phyloP scores from a whole-genome alignment of 2,329 filamentous ascomycete species.

The Cytospora piceae region DNA sequence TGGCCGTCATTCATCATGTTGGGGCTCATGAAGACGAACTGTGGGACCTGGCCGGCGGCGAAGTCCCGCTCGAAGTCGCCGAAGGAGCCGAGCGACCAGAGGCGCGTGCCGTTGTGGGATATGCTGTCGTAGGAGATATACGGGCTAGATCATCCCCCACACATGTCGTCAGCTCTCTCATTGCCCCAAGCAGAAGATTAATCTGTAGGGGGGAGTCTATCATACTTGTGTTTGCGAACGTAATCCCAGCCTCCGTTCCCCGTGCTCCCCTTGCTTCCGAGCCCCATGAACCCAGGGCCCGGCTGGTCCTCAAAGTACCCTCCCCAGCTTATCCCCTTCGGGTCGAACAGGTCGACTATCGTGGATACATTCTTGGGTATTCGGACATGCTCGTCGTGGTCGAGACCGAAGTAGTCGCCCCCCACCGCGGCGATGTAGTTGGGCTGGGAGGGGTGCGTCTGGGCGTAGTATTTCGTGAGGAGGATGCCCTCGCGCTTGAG shows the following conservation, averaged over 20 bases:
- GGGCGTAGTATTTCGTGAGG: slow-evolving; percentile 58
- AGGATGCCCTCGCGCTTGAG: slow-evolving; percentile 49
- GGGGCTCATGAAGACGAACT: slow-evolving; percentile 67
- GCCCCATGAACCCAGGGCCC: slow-evolving; percentile 51
- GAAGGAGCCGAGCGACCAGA: slow-evolving; percentile 66
- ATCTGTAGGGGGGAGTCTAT: neutral
- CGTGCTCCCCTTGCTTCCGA: slow-evolving; percentile 42
- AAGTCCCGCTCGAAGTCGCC: slow-evolving; percentile 64
- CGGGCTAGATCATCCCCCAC: slow-evolving; percentile 38
- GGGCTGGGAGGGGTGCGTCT: slow-evolving; percentile 75
- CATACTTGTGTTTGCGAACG: slow-evolving; percentile 48
- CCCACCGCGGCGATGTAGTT: slow-evolving; percentile 73
- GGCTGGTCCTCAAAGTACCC: slow-evolving; percentile 52
- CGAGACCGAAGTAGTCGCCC: slow-evolving; percentile 65
- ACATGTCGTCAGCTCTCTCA: neutral
- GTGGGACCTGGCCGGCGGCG: slow-evolving; percentile 58
- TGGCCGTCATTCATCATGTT: slow-evolving; percentile 71
- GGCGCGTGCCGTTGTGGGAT: slow-evolving; percentile 47
- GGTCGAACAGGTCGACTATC: slow-evolving; percentile 50
- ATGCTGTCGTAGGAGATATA: slow-evolving; percentile 49
- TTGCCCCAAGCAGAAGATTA: neutral
- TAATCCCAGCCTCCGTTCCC: slow-evolving; percentile 43
- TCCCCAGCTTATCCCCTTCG: slow-evolving; percentile 45
- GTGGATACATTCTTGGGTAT: slow-evolving; percentile 51
- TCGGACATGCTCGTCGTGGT: slow-evolving; percentile 49